phyloP scores from a whole-genome alignment of 163 green algal genomes.

The Chloromonas sp. region DNA sequence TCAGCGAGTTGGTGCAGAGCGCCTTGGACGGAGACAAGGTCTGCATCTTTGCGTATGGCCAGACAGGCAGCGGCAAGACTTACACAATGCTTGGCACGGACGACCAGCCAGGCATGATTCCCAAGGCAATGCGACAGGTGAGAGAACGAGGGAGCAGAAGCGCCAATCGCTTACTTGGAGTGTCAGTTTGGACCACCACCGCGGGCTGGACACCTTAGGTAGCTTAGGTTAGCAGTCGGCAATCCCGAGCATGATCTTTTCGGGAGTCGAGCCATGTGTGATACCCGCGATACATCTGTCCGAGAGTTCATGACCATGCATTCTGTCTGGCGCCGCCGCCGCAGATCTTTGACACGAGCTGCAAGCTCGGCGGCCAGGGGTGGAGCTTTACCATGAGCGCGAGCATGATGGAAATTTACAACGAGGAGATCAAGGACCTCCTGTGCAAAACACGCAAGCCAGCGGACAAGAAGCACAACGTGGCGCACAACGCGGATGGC shows the following conservation, averaged over 20 bases:
- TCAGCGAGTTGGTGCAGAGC: conserved; percentile 88
- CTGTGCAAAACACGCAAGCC: conserved; percentile 41
- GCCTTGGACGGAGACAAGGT: conserved; percentile 95
- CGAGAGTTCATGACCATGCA: too few species aligned
- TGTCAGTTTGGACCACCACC: too few species aligned
- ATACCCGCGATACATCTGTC: too few species aligned
- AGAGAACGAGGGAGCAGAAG: background rate
- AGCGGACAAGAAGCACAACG: conserved; percentile 23
- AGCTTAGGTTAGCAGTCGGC: too few species aligned
- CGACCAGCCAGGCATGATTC: conserved; percentile 77
- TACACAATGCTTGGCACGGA: conserved; percentile 93
- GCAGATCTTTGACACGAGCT: conserved; percentile 66
- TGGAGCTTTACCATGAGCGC: conserved; percentile 87
- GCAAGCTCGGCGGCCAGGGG: conserved; percentile 62
- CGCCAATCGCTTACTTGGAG: too few species aligned
- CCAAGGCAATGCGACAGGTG: conserved; percentile 66
- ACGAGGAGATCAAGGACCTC: conserved; percentile 89
- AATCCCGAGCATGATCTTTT: too few species aligned
- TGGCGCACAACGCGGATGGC: conserved; percentile 68
- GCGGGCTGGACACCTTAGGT: too few species aligned
- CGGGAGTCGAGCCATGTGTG: too few species aligned
- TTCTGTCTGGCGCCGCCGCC: background rate
- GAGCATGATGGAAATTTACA: conserved; percentile 86
- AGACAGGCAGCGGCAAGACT: conserved; percentile 97
- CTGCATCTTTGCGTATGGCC: conserved; percentile 98